Conservation (phyloP, 2,329 filamentous ascomycete species). For the Penicillium sclerotigenum region DNA sequence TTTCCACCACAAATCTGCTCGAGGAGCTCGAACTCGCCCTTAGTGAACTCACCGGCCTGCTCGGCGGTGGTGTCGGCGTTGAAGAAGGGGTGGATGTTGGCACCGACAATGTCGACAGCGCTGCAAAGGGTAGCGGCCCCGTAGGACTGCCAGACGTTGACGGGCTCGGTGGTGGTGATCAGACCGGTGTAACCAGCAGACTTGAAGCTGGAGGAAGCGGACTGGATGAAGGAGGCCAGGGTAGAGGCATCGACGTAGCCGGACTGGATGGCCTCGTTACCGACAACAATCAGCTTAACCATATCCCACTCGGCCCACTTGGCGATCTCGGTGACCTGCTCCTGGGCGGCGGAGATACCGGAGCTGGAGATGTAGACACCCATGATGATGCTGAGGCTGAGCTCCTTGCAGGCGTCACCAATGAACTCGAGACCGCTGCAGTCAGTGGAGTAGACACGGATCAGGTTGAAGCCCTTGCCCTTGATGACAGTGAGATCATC, state of each 20-base stretch:
- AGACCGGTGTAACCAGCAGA: conserved; percentile 67
- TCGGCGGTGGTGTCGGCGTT: conserved; percentile 64
- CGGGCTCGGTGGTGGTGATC: conserved; percentile 82
- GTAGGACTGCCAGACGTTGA: conserved; percentile 69
- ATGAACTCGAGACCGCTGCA: conserved; percentile 77
- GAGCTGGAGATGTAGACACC: conserved; percentile 77
- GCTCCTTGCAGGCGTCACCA: conserved; percentile 62
- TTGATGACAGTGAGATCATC: conserved; percentile 62
- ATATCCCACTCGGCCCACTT: conserved; percentile 70
- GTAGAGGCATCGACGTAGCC: conserved; percentile 61
- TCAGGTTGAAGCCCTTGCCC: conserved; percentile 61
- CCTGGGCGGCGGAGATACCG: conserved; percentile 60
- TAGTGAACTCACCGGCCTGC: conserved; percentile 72
- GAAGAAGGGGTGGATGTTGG: conserved; percentile 95
- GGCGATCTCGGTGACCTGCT: conserved; percentile 72
- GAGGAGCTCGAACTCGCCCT: conserved; percentile 68
- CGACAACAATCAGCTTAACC: conserved; percentile 77
- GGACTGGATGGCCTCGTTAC: conserved; percentile 87
- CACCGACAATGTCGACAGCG: conserved; percentile 72
- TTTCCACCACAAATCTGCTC: conserved; percentile 67
- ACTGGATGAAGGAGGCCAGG: conserved; percentile 68
- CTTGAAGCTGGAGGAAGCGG: conserved; percentile 62
- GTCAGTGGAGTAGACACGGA: conserved; percentile 90
- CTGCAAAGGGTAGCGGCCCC: conserved; percentile 59
- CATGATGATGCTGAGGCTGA: conserved; percentile 75